Base-by-base conservation (phyloP, 2,329 filamentous ascomycete species). In the Aspergillus jensenii region DNA sequence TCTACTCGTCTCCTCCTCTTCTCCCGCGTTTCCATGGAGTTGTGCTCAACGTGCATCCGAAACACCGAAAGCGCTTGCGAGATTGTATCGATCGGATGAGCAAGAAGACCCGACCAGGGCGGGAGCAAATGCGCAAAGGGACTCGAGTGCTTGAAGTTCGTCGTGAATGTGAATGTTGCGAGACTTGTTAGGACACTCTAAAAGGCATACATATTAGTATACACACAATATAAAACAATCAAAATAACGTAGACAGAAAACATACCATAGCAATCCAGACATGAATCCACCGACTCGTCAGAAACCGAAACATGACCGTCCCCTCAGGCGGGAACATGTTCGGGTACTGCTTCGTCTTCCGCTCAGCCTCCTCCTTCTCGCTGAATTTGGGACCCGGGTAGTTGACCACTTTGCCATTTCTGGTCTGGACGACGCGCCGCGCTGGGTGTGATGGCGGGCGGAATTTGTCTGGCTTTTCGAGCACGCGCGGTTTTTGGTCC, bases 391-490 rank as follows among this genome's bases (percentile, higher is more conserved):
- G 90, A 39, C 91, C 92, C 1, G 79, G 76, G 71, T 96, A 96
- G 74, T 88, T 86, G 67, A 66, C 41, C 54, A 69, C 47, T 49
- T 65, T 52, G 40, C 66, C 55, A 58, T 70, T 68, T 56, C 67
- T 69, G 33, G 76, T 75, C 63, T 82, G 81, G 55, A 84, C 82
- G 5, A 83, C 80, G 33, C 91, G 82, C 6, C 89, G 82, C 21
- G 89, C 80, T 12, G 90, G 88, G 74, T 98, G 95, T 0, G 93
- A 98, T 0, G 95, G 95, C 2, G 95, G 93, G 48, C 90, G 90
- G 82, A 96, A 98, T 73, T 88, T 90, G 68, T 90, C 84, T 23
- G 93, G 93, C 76, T 97, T 91, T 67, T 90, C 90, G 63, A 99
- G 87, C 5, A 91, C 84, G 61, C 87, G 82, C 37, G 85, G 84